Evolutionary conservation across 768 basidiomycete genomes (phyloP).

Genomic region (Agaricus subrufescens): DNA sequence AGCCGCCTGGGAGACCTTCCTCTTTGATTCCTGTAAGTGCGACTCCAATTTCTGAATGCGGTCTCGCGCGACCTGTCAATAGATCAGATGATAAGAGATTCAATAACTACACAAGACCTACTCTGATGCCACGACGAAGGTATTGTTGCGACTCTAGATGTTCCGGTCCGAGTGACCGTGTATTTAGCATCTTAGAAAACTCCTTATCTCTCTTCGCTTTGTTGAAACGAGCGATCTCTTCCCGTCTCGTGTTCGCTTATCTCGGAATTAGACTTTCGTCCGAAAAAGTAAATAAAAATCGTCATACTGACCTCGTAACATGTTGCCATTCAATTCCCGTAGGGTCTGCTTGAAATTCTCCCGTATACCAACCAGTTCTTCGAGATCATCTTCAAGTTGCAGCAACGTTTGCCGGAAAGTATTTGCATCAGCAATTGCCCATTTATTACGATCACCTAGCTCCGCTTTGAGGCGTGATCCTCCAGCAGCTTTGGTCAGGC

Average conservation of each 20-base stretch:
- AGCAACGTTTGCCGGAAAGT: conserved; percentile 47
- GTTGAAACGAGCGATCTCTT: conserved; percentile 78
- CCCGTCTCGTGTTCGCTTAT: conserved; percentile 73
- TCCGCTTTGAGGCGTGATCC: conserved; percentile 39
- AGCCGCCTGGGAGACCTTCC: conserved; percentile 56
- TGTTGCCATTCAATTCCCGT: conserved; percentile 55
- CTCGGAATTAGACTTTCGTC: background rate
- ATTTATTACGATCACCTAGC: conserved; percentile 43
- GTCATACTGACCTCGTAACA: conserved; percentile 18
- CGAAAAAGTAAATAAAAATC: background rate
- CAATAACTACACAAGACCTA: conserved; percentile 26
- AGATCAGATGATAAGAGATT: background rate
- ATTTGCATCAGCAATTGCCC: conserved; percentile 47
- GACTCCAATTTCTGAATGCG: conserved; percentile 79
- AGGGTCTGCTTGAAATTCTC: conserved; percentile 36
- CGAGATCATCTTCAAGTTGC: conserved; percentile 49
- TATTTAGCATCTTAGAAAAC: conserved; percentile 70
- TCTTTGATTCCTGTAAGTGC: conserved; percentile 64
- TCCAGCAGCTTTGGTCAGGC: conserved; percentile 32
- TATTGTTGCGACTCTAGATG: conserved; percentile 79
- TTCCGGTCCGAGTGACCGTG: conserved; percentile 83
- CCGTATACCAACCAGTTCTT: conserved; percentile 38
- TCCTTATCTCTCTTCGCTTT: conserved; percentile 75
- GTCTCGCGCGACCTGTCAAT: conserved; percentile 56
- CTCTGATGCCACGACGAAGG: conserved; percentile 68